Percentiles rank a stretch among this genome's conserved stretches.
These are phyloP conservation scores for Aspergillus ustus DNA, from an alignment of 2,329 filamentous ascomycete species.

Conservation along the genomic window DNA sequence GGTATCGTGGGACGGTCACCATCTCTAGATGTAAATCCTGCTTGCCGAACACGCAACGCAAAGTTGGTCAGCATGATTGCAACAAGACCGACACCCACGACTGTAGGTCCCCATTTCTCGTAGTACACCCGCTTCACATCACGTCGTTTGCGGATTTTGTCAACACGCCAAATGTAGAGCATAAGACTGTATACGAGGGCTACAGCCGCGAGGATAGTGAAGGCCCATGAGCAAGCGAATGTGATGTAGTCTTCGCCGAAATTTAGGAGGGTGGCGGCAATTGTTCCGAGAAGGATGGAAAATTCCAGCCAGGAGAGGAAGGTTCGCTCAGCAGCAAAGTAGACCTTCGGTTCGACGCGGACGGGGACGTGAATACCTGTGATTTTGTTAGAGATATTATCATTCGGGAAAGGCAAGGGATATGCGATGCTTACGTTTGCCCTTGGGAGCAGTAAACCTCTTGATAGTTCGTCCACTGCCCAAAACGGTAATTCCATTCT, in stretches of 20 bases:
- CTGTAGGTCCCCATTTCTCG: slow-evolving; percentile 81
- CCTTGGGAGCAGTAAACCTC: slow-evolving; percentile 63
- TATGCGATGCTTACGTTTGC: slow-evolving; percentile 51
- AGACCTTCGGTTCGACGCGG: slow-evolving; percentile 95
- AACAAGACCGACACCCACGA: slow-evolving; percentile 75
- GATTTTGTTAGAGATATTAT: slow-evolving; percentile 14
- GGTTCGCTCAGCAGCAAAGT: slow-evolving; percentile 93
- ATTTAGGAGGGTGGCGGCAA: slow-evolving; percentile 82
- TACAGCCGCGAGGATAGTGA: slow-evolving; percentile 78
- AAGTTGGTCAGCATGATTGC: slow-evolving; percentile 79
- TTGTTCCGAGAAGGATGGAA: slow-evolving; percentile 88
- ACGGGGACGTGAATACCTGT: slow-evolving; percentile 92
- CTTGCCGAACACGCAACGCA: slow-evolving; percentile 70
- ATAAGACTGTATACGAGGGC: slow-evolving; percentile 81
- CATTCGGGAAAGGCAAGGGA: not conserved
- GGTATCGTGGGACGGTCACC: not conserved
- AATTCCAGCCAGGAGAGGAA: slow-evolving; percentile 98
- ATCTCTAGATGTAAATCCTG: slow-evolving; percentile 33
- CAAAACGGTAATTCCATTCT: slow-evolving; percentile 44
- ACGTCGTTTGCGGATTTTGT: slow-evolving; percentile 78
- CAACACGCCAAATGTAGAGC: slow-evolving; percentile 86
- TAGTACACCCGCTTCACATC: slow-evolving; percentile 81
- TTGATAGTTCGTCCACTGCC: slow-evolving; percentile 52
- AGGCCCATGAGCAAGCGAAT: slow-evolving; percentile 73
- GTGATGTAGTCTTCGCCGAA: slow-evolving; percentile 68